Evolutionary conservation across 2,329 filamentous ascomycete genomes (phyloP).

Genomic region (Colletotrichum orchidophilum): DNA sequence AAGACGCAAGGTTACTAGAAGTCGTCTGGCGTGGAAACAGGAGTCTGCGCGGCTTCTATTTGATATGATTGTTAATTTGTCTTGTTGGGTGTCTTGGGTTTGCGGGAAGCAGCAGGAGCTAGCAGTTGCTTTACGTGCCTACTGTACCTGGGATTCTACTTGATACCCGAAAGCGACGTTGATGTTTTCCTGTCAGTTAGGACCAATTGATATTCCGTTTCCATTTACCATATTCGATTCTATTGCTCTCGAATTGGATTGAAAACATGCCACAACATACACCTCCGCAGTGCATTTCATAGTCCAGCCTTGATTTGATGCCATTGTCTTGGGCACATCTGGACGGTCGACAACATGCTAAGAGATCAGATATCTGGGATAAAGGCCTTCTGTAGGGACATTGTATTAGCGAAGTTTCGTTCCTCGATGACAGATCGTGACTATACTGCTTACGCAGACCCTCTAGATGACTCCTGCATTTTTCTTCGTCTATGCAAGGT

Average conservation of each 20-base stretch:
- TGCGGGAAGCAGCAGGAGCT: slow-evolving; percentile 16
- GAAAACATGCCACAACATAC: not conserved
- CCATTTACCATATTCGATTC: not conserved
- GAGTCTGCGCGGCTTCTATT: slow-evolving; percentile 16
- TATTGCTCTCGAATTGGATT: slow-evolving; percentile 1
- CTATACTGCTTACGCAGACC: slow-evolving; percentile 75
- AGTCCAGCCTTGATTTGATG: slow-evolving; percentile 30
- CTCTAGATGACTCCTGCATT: slow-evolving; percentile 69
- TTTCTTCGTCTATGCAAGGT: slow-evolving; percentile 70
- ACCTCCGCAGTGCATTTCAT: no score
- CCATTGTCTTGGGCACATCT: slow-evolving; percentile 47
- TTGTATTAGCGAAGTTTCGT: slow-evolving; percentile 71
- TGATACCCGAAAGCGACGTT: slow-evolving; percentile 33
- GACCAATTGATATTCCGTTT: slow-evolving; percentile 19
- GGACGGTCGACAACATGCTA: slow-evolving; percentile 50
- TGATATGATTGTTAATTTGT: slow-evolving; percentile 21
- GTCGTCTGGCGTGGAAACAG: slow-evolving; percentile 3
- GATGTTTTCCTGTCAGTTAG: slow-evolving; percentile 26
- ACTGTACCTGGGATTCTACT: slow-evolving; percentile 27
- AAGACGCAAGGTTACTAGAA: not conserved
- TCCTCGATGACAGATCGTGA: slow-evolving; percentile 74
- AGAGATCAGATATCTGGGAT: slow-evolving; percentile 56
- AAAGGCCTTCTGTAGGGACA: slow-evolving; percentile 58
- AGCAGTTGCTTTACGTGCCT: slow-evolving; percentile 16
- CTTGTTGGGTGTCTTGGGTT: slow-evolving; percentile 28